Evolutionary conservation across 202 grass and related monocot species (phyloP).

Genomic region (Bolboschoenoplectus hybrid): DNA sequence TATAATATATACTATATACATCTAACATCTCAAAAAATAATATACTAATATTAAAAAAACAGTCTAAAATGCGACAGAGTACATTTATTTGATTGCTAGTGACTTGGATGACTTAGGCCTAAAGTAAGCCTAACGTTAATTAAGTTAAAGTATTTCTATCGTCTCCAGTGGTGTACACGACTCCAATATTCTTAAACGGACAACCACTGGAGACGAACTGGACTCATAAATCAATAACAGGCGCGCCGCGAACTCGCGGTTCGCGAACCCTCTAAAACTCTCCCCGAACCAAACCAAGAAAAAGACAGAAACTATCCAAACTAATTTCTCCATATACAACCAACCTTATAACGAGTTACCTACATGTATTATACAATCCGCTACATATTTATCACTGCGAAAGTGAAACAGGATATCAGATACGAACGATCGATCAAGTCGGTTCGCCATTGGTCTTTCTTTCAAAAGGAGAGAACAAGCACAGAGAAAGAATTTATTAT

Average conservation of each 20-base stretch:
- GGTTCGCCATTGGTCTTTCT: background rate
- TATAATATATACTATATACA: no score
- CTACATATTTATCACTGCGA: background rate
- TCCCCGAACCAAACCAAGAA: background rate
- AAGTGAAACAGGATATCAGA: background rate
- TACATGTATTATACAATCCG: background rate
- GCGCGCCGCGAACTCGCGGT: conserved; percentile 10
- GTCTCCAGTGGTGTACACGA: no score
- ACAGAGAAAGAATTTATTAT: background rate
- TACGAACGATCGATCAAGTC: background rate
- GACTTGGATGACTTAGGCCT: no score
- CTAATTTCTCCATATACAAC: background rate
- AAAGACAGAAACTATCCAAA: background rate
- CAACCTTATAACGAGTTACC: background rate
- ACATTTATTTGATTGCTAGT: no score
- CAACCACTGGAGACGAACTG: no score
- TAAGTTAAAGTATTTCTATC: no score
- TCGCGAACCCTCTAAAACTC: conserved; percentile 24
- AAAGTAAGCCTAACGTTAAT: no score
- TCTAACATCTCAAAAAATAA: no score
- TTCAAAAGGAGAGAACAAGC: background rate
- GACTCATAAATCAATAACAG: no score
- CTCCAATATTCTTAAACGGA: no score
- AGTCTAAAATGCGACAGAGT: no score
- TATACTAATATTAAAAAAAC: no score